phyloP scores from a whole-genome alignment of 495 filamentous ascomycete species.

The Neurospora sublineolata region DNA sequence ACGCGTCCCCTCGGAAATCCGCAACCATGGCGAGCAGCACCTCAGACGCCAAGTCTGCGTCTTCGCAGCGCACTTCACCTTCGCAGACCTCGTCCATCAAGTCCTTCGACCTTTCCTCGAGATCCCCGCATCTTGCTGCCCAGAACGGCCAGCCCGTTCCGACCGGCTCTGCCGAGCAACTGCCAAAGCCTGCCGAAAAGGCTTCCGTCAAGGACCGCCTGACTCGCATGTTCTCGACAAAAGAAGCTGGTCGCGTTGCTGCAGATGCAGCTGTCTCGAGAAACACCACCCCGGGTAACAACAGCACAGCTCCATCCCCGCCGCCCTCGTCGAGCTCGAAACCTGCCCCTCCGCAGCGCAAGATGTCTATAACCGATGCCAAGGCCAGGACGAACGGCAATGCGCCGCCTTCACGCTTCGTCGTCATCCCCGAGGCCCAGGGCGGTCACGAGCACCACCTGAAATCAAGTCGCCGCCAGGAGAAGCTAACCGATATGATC shows the following conservation, averaged over 20 bases:
- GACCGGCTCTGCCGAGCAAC: conserved; percentile 12
- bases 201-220: conserved; percentile 37
- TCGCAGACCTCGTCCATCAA: conserved; percentile 37
- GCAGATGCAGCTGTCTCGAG: conserved; percentile 11
- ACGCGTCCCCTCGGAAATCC: not conserved
- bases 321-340: conserved; percentile 9
- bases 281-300: conserved; percentile 3
- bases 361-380: conserved; percentile 20
- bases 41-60: conserved; percentile 19
- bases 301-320: conserved; percentile 4
- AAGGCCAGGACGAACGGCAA: conserved; percentile 18
- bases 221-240: conserved; percentile 41
- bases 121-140: conserved; percentile 28
- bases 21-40: conserved; percentile 14
- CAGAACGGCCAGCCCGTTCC: conserved; percentile 25
- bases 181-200: conserved; percentile 32
- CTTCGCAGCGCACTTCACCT: conserved; percentile 23
- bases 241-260: conserved; percentile 19
- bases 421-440: conserved; percentile 24
- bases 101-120: conserved; percentile 28
- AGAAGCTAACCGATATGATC: conserved; percentile 89
- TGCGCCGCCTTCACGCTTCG: conserved; percentile 29
- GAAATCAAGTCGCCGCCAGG: conserved; percentile 77
- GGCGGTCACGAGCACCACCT: conserved; percentile 78
- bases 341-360: conserved; percentile 17